Percentiles rank a stretch among this genome's conserved stretches.
phyloP scores from a whole-genome alignment of 345 rosid species.

The Odontarrhena argentea region DNA sequence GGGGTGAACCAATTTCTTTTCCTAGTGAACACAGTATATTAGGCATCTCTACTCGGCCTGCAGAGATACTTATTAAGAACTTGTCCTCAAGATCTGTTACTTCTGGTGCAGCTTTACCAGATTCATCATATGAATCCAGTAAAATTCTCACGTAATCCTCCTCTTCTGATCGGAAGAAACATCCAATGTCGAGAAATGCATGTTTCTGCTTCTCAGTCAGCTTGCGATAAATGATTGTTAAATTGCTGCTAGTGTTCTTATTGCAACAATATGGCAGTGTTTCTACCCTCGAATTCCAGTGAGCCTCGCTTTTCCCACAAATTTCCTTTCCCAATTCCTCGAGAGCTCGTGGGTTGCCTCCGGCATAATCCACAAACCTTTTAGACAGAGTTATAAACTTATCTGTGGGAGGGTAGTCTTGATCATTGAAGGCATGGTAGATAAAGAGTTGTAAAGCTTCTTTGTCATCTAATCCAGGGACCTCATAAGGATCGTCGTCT shows the following conservation, averaged over 20 bases:
- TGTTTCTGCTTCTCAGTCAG: conserved; percentile 6
- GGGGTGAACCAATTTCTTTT: neutral
- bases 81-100: conserved; percentile 22
- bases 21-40: conserved; percentile 33
- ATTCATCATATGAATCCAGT: conserved; percentile 1
- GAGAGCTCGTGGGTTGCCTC: conserved; percentile 43
- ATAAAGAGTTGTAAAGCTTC: conserved; percentile 28
- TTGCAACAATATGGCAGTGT: conserved; percentile 13
- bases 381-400: neutral
- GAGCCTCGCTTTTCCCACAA: neutral
- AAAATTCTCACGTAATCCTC: neutral
- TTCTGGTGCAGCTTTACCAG: neutral
- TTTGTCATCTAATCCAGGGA: neutral
- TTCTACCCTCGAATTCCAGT: conserved; percentile 28
- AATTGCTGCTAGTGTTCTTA: neutral
- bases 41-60: conserved; percentile 23
- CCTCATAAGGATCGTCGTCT: neutral
- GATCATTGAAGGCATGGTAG: conserved; percentile 8
- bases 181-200: conserved; percentile 46
- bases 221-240: conserved; percentile 36
- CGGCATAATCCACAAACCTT: conserved; percentile 9
- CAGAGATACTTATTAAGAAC: conserved; percentile 14
- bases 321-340: conserved; percentile 31
- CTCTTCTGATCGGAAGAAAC: conserved; percentile 23
- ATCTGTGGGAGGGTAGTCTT: neutral